A percentile compares a stretch with the other conserved stretches of the same genome.
phyloP scores from a whole-genome alignment of 2,329 filamentous ascomycete genomes.

The Stagonosporopsis chrysanthemi region DNA sequence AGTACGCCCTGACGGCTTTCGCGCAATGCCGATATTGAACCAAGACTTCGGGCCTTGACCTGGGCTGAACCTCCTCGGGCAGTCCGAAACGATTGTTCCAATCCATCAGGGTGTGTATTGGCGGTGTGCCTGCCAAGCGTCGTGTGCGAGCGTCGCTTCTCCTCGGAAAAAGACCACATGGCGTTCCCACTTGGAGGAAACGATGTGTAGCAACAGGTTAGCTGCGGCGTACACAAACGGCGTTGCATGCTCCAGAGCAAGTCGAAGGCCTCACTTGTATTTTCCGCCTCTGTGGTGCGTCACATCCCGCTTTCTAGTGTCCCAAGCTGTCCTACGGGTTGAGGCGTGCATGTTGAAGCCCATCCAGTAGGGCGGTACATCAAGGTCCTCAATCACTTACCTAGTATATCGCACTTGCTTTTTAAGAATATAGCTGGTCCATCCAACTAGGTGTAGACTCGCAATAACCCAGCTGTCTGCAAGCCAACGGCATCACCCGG shows the following conservation, averaged over 20 bases:
- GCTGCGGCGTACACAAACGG: constrained; percentile 1
- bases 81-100: constrained; percentile 11
- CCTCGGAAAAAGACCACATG: not conserved
- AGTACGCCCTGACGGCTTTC: not conserved
- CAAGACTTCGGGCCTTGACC: not conserved
- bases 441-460: not conserved
- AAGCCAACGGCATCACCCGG: not conserved
- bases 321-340: not conserved
- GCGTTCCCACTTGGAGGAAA: not conserved
- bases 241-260: constrained; percentile 7
- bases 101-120: not conserved
- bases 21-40: not conserved
- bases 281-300: not conserved
- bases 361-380: not conserved
- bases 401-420: not conserved
- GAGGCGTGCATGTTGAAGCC: not conserved
- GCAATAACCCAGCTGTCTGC: not conserved
- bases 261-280: not conserved
- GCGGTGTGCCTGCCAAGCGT: constrained; percentile 17
- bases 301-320: not conserved
- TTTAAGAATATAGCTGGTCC: not conserved
- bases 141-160: not conserved
- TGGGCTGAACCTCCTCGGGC: not conserved
- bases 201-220: not conserved
- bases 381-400: no score